These are phyloP conservation scores for Paramecium sonneborni DNA, from an alignment of 73 alveolate species.

Conservation along the genomic window DNA sequence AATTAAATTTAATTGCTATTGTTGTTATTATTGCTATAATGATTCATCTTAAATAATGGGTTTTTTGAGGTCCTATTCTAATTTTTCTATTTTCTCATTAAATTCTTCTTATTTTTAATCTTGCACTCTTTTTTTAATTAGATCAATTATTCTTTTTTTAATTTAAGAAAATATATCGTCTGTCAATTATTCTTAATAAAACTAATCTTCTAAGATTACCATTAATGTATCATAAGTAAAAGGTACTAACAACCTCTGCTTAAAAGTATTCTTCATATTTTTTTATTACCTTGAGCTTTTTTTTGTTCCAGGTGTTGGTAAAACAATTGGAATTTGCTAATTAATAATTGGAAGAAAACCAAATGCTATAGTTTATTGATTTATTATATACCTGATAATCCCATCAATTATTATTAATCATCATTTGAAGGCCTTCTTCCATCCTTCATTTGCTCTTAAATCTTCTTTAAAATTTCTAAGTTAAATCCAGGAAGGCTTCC, in stretches of 20 bases:
- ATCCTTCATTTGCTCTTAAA: slow-evolving; percentile 26
- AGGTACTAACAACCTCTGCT: slow-evolving; percentile 16
- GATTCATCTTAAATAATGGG: not conserved
- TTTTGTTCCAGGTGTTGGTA: slow-evolving; percentile 42
- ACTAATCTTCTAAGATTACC: slow-evolving; percentile 47
- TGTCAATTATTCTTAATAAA: slow-evolving; percentile 12
- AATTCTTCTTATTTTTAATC: slow-evolving; percentile 42
- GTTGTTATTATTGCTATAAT: not conserved
- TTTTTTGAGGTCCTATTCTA: slow-evolving; percentile 3
- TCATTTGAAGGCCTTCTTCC: slow-evolving; percentile 26
- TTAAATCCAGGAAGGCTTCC: slow-evolving; percentile 45
- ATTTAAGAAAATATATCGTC: not conserved
- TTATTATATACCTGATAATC: not conserved
- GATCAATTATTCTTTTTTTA: not conserved
- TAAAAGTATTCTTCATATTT: slow-evolving; percentile 25
- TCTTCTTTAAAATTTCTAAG: not conserved
- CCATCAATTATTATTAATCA: not conserved
- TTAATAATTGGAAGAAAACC: not conserved
- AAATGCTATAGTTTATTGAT: not conserved
- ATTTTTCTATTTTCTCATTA: not conserved
- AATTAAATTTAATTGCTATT: not conserved
- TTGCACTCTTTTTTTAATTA: slow-evolving; percentile 33
- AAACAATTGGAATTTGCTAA: not conserved
- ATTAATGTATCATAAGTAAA: slow-evolving; percentile 20
- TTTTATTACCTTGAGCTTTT: slow-evolving; percentile 27